phyloP scores from a whole-genome alignment of 208 protist genomes.

The Leishmania arabica region DNA sequence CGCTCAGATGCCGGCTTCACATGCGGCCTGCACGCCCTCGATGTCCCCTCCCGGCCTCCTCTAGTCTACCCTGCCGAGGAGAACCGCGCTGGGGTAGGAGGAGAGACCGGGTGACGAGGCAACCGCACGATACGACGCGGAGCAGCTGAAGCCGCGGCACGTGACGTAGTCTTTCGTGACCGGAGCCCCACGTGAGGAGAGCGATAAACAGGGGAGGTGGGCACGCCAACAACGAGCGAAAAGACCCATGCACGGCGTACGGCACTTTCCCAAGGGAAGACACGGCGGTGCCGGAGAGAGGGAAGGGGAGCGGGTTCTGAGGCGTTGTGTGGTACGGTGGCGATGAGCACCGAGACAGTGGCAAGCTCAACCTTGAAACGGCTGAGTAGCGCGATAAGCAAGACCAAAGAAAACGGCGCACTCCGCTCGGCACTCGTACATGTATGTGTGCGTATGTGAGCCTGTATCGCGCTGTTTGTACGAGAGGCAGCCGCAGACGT shows the following conservation, averaged over 20 bases:
- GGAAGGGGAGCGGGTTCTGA: neutral
- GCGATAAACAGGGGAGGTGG: neutral
- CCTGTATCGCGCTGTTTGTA: neutral
- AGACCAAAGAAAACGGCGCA: neutral
- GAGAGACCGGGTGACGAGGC: neutral
- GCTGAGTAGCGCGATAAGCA: neutral
- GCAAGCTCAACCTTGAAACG: neutral
- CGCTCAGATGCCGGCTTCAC: neutral
- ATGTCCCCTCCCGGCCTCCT: neutral
- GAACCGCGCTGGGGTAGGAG: neutral
- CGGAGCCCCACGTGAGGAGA: neutral
- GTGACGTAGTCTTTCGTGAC: neutral
- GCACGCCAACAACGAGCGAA: neutral
- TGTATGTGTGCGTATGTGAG: neutral
- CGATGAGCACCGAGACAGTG: neutral
- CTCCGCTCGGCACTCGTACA: neutral
- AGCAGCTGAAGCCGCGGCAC: neutral
- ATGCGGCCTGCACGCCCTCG: neutral
- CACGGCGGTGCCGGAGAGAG: neutral
- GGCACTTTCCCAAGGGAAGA: neutral
- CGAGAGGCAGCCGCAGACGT: neutral
- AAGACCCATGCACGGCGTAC: neutral
- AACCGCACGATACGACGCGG: neutral
- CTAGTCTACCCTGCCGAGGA: neutral
- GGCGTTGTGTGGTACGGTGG: neutral